These are phyloP conservation scores for Neocallimastix lanati DNA, from an alignment of 192 early-diverging fungal species.

Conservation along the genomic window DNA sequence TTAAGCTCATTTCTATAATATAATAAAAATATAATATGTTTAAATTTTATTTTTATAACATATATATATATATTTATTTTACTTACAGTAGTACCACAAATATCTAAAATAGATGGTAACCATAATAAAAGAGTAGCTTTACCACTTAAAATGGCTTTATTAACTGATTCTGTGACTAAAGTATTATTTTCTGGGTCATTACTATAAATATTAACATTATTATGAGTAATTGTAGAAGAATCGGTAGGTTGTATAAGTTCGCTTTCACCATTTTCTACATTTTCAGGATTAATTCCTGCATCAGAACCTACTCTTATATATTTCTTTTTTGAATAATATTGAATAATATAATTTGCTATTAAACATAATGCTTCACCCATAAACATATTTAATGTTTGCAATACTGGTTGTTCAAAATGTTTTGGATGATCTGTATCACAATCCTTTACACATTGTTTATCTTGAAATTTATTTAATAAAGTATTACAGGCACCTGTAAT, in stretches of 20 bases:
- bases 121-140: not conserved
- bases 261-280: too few species aligned
- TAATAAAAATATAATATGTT: too few species aligned
- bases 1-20: too few species aligned
- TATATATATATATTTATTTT: too few species aligned
- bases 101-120: not conserved
- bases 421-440: conserved; percentile 60
- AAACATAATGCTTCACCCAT: conserved; percentile 75
- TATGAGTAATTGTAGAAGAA: not conserved
- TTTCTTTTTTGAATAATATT: not conserved
- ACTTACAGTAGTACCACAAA: not conserved
- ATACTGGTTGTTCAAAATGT: conserved; percentile 91
- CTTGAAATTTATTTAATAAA: conserved; percentile 72
- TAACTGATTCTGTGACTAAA: not conserved
- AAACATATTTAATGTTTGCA: conserved; percentile 91
- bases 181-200: not conserved
- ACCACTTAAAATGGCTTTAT: not conserved
- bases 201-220: not conserved
- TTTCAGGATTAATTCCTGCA: not conserved
- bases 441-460: conserved; percentile 77
- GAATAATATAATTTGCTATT: conserved; percentile 33
- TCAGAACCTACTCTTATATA: not conserved
- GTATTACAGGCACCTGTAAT: conserved; percentile 43
- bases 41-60: too few species aligned
- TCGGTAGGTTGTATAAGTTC: too few species aligned